Evolutionary conservation across 2,329 filamentous ascomycete species (phyloP).

Genomic region (Nothomitra cinnamomea): DNA sequence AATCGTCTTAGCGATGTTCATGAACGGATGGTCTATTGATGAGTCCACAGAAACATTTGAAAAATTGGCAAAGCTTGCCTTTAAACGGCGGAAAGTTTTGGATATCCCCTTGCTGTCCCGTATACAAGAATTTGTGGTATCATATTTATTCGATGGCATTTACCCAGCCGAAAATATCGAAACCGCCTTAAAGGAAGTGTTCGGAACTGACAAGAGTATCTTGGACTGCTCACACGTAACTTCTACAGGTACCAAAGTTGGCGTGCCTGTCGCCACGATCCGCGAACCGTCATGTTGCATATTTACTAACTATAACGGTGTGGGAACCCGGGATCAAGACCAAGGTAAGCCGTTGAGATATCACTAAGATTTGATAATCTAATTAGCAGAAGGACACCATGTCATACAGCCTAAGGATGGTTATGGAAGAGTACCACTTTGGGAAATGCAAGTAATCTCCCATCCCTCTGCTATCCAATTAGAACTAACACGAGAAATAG

Average conservation of each 20-base stretch:
- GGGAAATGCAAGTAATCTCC: constrained; percentile 11
- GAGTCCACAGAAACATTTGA: constrained; percentile 10
- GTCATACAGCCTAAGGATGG: constrained; percentile 11
- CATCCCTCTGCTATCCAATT: not conserved
- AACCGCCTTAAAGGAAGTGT: not conserved
- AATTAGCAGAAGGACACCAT: constrained; percentile 4
- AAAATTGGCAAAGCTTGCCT: constrained; percentile 10
- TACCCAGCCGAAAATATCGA: constrained; percentile 13
- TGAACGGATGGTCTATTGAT: constrained; percentile 9
- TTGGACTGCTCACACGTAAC: not conserved
- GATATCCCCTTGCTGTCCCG: constrained; percentile 7
- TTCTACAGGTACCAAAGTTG: not conserved
- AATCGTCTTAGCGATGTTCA: constrained; percentile 10
- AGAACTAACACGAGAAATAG: constrained; percentile 5
- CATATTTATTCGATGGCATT: constrained; percentile 9
- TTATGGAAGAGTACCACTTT: constrained; percentile 10
- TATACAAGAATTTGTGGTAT: constrained; percentile 5
- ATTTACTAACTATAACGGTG: not conserved
- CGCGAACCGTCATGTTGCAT: not conserved
- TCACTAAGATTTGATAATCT: not conserved
- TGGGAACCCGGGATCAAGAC: not conserved
- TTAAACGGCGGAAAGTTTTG: constrained; percentile 8
- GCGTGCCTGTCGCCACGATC: not conserved
- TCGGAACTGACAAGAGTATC: not conserved
- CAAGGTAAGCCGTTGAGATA: not conserved